Conservation (phyloP, 352 stramenopile species). For the Phytophthora ohioensis region DNA sequence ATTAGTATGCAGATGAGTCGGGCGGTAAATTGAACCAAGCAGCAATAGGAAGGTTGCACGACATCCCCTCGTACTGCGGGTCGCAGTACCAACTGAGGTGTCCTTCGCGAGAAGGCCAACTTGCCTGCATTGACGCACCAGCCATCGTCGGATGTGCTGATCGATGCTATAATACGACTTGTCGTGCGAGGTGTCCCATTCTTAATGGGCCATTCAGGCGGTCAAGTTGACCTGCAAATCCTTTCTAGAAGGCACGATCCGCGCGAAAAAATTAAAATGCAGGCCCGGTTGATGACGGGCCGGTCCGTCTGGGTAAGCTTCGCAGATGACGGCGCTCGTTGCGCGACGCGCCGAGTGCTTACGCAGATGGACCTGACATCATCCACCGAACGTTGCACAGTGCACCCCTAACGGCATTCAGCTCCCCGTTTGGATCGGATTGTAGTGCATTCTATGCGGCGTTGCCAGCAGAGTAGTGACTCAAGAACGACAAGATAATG, state of each 20-base stretch:
- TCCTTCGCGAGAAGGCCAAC: background rate
- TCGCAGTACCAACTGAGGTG: too few relatives aligned
- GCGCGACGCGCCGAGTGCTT: slow-evolving; percentile 2
- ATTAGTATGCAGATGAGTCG: background rate
- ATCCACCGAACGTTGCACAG: slow-evolving; percentile 6
- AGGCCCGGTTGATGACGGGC: slow-evolving; percentile 9
- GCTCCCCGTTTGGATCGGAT: background rate
- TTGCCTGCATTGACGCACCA: background rate
- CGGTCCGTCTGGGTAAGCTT: slow-evolving; percentile 7
- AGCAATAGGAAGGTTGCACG: too few relatives aligned
- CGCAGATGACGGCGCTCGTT: slow-evolving; percentile 13
- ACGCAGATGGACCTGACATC: slow-evolving; percentile 5
- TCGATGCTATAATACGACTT: background rate
- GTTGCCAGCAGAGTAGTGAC: too few relatives aligned
- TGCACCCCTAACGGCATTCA: background rate
- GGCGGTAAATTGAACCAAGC: too few relatives aligned
- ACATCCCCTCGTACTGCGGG: too few relatives aligned
- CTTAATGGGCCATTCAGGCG: background rate
- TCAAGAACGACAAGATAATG: too few relatives aligned
- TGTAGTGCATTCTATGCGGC: too few relatives aligned
- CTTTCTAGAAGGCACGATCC: slow-evolving; percentile 8
- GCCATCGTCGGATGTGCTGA: slow-evolving; percentile 3
- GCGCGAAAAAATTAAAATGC: slow-evolving; percentile 15
- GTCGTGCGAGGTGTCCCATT: too few relatives aligned
- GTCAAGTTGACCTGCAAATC: slow-evolving; percentile 14